Evolutionary conservation across 805 yeast genomes (phyloP), one percentile per base, ranked within the genome.

Genomic region (Zygoascus tannicola): DNA sequence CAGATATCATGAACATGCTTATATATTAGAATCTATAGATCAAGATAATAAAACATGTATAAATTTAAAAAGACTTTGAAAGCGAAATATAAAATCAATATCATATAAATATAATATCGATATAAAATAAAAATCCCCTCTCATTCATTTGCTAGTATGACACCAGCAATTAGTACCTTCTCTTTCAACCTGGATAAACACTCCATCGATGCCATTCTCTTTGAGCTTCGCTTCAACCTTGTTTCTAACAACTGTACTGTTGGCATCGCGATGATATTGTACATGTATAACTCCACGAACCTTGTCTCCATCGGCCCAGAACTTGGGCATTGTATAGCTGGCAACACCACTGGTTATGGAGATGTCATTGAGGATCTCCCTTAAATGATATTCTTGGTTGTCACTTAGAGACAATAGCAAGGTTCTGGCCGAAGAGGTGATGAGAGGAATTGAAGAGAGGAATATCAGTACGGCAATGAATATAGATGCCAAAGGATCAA

Each of bases 401-500:
- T 69, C 69, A 41, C 69, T 73, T 30, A 90, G 62, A 22, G 80
- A 73, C 22, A 92, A 68, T 42, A 90, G 63, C 38, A 88, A 70
- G 32, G 81, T 76, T 3, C 78, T 72, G 0, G 94, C 83, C 0
- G 97, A 82, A 0, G 95, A 81, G 53, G 76, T 78, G 34, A 92
- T 71, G 44, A 92, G 68, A 1, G 98, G 97, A 0, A 87, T 55
- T 0, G 97, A 86, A 2, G 96, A 85, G 4, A 76, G 49, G 45
- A 90, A 75, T 49, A 92, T 86, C 55, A 90, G 68, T 4, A 74
- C 62, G 0, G 95, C 96, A 48, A 92, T 90, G 53, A 88, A 70
- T 3, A 92, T 70, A 1, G 97, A 88, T 0, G 97, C 94, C 18
- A 92, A 63, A 1, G 99, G 97, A 58, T 92, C 99, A 57, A 90